Evolutionary conservation across 805 yeast genomes (phyloP).

Genomic region (Ogataea trehalophila): DNA sequence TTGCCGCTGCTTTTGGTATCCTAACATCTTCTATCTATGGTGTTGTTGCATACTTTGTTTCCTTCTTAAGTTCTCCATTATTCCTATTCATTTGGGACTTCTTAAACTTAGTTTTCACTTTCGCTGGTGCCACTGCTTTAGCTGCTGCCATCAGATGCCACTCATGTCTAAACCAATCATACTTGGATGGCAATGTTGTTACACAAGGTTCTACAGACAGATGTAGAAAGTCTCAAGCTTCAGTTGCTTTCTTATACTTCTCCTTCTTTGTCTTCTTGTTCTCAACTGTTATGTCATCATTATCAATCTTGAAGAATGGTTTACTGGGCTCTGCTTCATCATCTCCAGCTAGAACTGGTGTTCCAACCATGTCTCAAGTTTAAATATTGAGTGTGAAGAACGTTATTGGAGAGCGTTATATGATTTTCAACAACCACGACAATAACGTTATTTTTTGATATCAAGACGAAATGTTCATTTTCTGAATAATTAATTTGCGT

Average conservation of each 20-base stretch:
- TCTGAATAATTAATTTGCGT: too few relatives aligned
- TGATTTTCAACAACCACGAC: background rate
- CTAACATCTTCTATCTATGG: constrained; percentile 81
- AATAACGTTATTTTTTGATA: background rate
- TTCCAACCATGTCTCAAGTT: constrained; percentile 88
- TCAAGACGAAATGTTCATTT: background rate
- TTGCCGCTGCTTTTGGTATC: constrained; percentile 82
- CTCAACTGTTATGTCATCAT: constrained; percentile 47
- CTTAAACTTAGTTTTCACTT: constrained; percentile 85
- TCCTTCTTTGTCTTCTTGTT: constrained; percentile 71
- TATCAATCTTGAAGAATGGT: constrained; percentile 52
- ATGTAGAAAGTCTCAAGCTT: constrained; percentile 93
- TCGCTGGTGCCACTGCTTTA: constrained; percentile 90
- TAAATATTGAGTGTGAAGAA: constrained; percentile 29
- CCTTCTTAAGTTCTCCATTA: constrained; percentile 83
- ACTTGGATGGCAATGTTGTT: constrained; percentile 61
- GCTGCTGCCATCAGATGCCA: constrained; percentile 87
- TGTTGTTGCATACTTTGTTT: constrained; percentile 66
- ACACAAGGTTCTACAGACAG: constrained; percentile 75
- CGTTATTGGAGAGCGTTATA: background rate
- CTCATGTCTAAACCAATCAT: constrained; percentile 69
- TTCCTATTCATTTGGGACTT: constrained; percentile 73
- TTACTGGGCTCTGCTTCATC: constrained; percentile 50
- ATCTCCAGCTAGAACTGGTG: constrained; percentile 68
- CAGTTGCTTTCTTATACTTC: constrained; percentile 79